These are phyloP conservation scores for Chrysosporium keratinophilum DNA, from an alignment of 2,329 filamentous ascomycete species.

Conservation along the genomic window DNA sequence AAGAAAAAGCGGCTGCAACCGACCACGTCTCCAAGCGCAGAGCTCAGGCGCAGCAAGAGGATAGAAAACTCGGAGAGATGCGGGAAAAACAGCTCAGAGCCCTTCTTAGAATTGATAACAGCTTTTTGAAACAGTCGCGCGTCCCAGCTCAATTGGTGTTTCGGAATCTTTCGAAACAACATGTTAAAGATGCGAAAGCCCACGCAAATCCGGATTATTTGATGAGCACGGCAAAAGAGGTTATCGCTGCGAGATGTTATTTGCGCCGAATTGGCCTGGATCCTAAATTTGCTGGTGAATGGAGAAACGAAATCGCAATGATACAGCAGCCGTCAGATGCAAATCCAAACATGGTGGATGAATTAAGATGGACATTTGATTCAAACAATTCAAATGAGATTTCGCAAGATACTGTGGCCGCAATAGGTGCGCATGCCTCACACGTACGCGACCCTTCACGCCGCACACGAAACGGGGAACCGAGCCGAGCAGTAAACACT, in stretches of 20 bases:
- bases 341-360: conserved; percentile 12
- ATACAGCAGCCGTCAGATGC: conserved; percentile 15
- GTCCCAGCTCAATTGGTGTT: conserved; percentile 25
- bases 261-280: conserved; percentile 24
- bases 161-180: conserved; percentile 20
- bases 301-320: conserved; percentile 22
- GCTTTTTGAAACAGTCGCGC: conserved; percentile 17
- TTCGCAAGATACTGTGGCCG: conserved; percentile 4
- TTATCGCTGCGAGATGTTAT: conserved; percentile 26
- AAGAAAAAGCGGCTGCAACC: conserved; percentile 20
- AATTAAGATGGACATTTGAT: conserved; percentile 14
- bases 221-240: conserved; percentile 24
- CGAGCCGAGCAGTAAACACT: not conserved
- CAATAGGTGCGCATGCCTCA: not conserved
- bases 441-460: not conserved
- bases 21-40: conserved; percentile 18
- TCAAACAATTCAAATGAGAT: conserved; percentile 3
- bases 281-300: conserved; percentile 25
- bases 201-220: conserved; percentile 20
- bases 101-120: conserved; percentile 28
- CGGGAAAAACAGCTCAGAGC: conserved; percentile 25
- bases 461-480: not conserved
- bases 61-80: conserved; percentile 26
- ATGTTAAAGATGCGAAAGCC: conserved; percentile 14
- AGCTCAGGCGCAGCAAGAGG: conserved; percentile 24